phyloP scores from a whole-genome alignment of 495 filamentous ascomycete genomes.

The Podospora didyma region DNA sequence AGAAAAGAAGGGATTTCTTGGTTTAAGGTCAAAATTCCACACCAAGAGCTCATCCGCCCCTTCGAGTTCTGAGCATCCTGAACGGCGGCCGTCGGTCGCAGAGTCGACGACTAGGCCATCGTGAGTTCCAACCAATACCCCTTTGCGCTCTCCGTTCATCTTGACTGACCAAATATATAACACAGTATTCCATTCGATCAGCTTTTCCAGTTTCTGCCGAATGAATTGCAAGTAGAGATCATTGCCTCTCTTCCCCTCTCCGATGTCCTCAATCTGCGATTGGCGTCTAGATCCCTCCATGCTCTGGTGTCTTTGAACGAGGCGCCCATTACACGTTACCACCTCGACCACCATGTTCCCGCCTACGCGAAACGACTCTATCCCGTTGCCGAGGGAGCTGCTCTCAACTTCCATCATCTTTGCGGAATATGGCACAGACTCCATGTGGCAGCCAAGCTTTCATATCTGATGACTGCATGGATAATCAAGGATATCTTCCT shows the following conservation, averaged over 20 bases:
- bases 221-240: constrained; percentile 54
- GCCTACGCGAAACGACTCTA: constrained; percentile 50
- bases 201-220: constrained; percentile 47
- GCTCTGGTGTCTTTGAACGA: constrained; percentile 54
- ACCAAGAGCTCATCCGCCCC: constrained; percentile 11
- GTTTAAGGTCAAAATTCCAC: constrained; percentile 24
- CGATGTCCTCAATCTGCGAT: constrained; percentile 47
- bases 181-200: constrained; percentile 40
- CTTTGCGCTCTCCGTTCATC: background rate
- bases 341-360: constrained; percentile 49
- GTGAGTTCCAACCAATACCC: constrained; percentile 2
- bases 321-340: constrained; percentile 51
- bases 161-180: constrained; percentile 9
- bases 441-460: constrained; percentile 52
- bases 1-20: constrained; percentile 30
- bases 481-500: constrained; percentile 55
- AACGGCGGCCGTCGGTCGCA: constrained; percentile 17
- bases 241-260: constrained; percentile 51
- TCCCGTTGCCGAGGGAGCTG: constrained; percentile 37
- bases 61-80: constrained; percentile 10
- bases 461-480: constrained; percentile 50
- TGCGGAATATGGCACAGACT: constrained; percentile 57
- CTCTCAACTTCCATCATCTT: constrained; percentile 51
- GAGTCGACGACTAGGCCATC: constrained; percentile 16
- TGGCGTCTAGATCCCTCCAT: constrained; percentile 51